Percentiles rank a stretch among this genome's conserved stretches.
Conservation (phyloP, 2,329 filamentous ascomycete genomes). For the Curvularia hawaiiensis region DNA sequence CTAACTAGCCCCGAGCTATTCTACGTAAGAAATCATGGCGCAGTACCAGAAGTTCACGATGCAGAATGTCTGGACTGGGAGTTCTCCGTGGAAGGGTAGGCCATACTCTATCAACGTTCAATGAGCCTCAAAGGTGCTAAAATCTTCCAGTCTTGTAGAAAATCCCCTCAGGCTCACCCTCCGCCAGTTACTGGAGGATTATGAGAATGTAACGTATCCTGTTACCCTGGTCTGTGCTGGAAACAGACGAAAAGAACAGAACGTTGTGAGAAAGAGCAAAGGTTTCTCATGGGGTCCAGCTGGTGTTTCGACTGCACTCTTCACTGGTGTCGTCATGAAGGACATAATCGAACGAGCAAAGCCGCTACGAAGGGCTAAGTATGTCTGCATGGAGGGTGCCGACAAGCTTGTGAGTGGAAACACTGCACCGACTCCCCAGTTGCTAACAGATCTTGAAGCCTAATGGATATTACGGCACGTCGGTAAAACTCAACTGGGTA, state of each 20-base stretch:
- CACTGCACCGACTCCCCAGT: neutral
- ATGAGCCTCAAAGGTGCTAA: constrained; percentile 6
- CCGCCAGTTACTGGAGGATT: constrained; percentile 72
- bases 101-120: neutral
- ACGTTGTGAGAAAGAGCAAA: constrained; percentile 86
- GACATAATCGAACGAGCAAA: constrained; percentile 72
- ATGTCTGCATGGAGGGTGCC: constrained; percentile 89
- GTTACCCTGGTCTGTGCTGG: constrained; percentile 91
- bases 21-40: constrained; percentile 90
- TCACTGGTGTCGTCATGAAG: constrained; percentile 79
- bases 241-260: constrained; percentile 91
- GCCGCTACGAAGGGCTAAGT: constrained; percentile 73
- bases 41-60: constrained; percentile 77
- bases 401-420: constrained; percentile 67
- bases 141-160: constrained; percentile 66
- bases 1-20: constrained; percentile 86
- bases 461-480: constrained; percentile 88
- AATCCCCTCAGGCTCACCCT: constrained; percentile 75
- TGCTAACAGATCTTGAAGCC: constrained; percentile 55
- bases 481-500: constrained; percentile 85
- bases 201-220: constrained; percentile 82
- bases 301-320: constrained; percentile 84
- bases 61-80: constrained; percentile 78
- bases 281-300: constrained; percentile 94
- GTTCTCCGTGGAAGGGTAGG: constrained; percentile 75